Evolutionary conservation across 2,329 filamentous ascomycete species (phyloP).

Genomic region (Colletotrichum sp.): DNA sequence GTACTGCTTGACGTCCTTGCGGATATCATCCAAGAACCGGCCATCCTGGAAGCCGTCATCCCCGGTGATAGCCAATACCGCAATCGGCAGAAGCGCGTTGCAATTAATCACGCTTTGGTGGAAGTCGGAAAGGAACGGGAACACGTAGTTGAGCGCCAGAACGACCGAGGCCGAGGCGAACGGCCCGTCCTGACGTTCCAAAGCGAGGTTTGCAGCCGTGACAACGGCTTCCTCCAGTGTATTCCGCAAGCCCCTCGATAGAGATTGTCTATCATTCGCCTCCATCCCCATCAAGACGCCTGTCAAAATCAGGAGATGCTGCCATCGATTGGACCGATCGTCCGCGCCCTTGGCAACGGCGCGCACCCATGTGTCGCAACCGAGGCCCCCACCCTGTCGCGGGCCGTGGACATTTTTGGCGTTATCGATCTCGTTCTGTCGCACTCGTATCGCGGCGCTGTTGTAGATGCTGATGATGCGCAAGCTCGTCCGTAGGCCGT

Average conservation of each 20-base stretch:
- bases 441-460: constrained; percentile 63
- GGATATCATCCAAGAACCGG: constrained; percentile 74
- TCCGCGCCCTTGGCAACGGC: constrained; percentile 64
- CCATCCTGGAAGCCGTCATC: constrained; percentile 77
- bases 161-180: constrained; percentile 60
- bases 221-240: constrained; percentile 77
- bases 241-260: constrained; percentile 67
- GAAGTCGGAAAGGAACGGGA: constrained; percentile 70
- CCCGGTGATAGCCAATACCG: constrained; percentile 71
- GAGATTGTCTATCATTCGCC: constrained; percentile 63
- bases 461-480: constrained; percentile 76
- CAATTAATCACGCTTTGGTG: constrained; percentile 67
- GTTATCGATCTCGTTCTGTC: constrained; percentile 49
- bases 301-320: constrained; percentile 80
- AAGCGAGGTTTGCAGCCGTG: constrained; percentile 76
- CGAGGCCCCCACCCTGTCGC: constrained; percentile 46
- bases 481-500: constrained; percentile 66
- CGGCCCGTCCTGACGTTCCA: constrained; percentile 54
- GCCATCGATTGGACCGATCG: constrained; percentile 72
- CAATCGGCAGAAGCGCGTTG: constrained; percentile 72
- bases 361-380: constrained; percentile 59
- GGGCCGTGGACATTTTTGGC: constrained; percentile 27
- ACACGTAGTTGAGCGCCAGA: constrained; percentile 77
- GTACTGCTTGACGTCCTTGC: constrained; percentile 66
- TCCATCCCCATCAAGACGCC: constrained; percentile 82